A percentile compares a stretch with the other conserved stretches of the same genome.
Evolutionary conservation across 257 asterid genomes (phyloP).

Genomic region (Petunia secreta): DNA sequence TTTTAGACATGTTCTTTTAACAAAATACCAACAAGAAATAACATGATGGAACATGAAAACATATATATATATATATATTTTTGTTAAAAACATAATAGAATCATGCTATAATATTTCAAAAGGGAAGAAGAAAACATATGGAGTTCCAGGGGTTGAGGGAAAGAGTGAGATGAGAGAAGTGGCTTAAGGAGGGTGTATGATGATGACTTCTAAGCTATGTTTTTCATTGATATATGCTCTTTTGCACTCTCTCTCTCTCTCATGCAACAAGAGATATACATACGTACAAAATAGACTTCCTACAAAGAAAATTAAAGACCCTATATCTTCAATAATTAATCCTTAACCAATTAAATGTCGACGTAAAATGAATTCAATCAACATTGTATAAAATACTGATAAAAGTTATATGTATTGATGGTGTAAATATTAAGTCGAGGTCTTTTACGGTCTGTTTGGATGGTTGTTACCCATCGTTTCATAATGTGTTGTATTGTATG

Average conservation of each 20-base stretch:
- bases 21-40: not conserved
- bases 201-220: constrained; percentile 57
- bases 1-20: not conserved
- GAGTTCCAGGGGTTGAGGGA: constrained; percentile 19
- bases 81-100: no score
- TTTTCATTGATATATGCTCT: constrained; percentile 43
- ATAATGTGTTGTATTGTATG: no score
- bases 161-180: not conserved
- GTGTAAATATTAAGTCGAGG: not conserved
- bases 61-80: not conserved
- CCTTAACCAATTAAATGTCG: constrained; percentile 40
- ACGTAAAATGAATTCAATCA: constrained; percentile 30
- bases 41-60: not conserved
- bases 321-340: constrained; percentile 50
- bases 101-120: no score
- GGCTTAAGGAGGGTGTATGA: constrained; percentile 32
- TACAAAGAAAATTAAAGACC: constrained; percentile 35
- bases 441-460: no score
- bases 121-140: constrained; percentile 22
- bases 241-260: constrained; percentile 32
- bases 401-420: not conserved
- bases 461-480: no score
- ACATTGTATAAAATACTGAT: not conserved
- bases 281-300: constrained; percentile 58
- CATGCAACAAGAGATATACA: constrained; percentile 40